A percentile compares a stretch with the other conserved stretches of the same genome.
phyloP scores from a whole-genome alignment of 2,329 filamentous ascomycete genomes.

The Colletotrichum simmondsii region DNA sequence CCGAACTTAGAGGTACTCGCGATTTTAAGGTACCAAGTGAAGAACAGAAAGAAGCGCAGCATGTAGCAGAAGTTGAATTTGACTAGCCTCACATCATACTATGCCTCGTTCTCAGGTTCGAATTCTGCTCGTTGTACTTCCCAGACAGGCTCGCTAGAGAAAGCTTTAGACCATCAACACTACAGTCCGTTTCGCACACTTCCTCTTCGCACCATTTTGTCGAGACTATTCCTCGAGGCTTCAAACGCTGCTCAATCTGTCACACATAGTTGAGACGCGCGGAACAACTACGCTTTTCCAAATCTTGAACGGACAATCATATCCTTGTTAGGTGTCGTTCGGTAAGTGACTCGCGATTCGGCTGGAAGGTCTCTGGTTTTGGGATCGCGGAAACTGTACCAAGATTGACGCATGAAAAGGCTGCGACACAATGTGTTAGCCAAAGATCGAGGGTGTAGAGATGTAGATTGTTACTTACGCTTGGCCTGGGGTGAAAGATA shows the following conservation, averaged over 20 bases:
- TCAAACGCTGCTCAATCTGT: no score
- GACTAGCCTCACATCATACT: no score
- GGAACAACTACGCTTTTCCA: background rate
- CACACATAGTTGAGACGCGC: background rate
- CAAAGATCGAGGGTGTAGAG: background rate
- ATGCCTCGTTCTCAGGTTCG: background rate
- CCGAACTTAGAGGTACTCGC: background rate
- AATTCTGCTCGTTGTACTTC: background rate
- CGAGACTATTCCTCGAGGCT: background rate
- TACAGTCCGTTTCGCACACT: background rate
- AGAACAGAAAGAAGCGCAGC: background rate
- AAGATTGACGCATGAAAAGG: background rate
- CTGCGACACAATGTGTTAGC: background rate
- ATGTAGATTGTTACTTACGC: background rate
- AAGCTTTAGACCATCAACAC: background rate
- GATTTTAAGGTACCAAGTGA: background rate
- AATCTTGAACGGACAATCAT: background rate
- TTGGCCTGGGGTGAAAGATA: background rate
- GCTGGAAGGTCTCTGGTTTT: background rate
- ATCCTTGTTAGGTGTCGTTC: background rate
- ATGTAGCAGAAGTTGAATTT: rapidly evolving
- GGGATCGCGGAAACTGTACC: background rate
- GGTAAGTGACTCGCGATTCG: background rate
- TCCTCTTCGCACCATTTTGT: background rate
- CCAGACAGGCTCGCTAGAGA: background rate